Base-by-base conservation (phyloP, 805 yeast species). In the Candida andamanensis region DNA sequence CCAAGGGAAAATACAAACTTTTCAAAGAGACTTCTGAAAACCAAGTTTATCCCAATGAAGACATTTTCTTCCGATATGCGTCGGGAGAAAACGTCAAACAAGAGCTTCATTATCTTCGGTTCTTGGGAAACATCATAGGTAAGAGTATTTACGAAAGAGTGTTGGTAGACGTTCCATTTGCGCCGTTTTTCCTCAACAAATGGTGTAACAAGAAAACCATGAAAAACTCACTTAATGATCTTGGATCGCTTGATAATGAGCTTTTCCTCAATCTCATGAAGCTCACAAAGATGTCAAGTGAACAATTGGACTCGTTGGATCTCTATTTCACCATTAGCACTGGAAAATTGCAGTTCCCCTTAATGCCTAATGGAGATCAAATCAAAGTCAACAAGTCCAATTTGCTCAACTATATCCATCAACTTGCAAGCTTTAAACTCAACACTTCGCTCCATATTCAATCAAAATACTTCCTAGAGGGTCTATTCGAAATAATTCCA, bases 111-210 rank as follows among this genome's bases (percentile, higher is more conserved):
- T 45, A 52, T 21, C 50, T 60, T 16, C 68, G 69, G 46, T 89
- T 89, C 46, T 54, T 89, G 43, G 98, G 98, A 0, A 78, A 71
- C 60, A 64, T 87, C 5, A 67, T 90, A 27, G 98, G 97, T 1
- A 90, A 87, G 51, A 89, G 97, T 48, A 61, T 90, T 3, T 86
- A 85, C 51, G 95, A 85, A 34, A 78, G 78, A 32, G 80, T 87
- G 3, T 63, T 90, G 41, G 75, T 90, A 6, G 95, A 89, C 54
- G 73, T 85, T 15, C 72, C 78, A 12, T 89, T 90, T 68, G 87
- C 97, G 0, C 84, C 90, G 2, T 85, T 86, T 42, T 90, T 90
- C 47, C 54, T 92, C 26, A 54, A 76, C 71, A 54, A 83, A 49
- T 76, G 90, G 80, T 62, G 72, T 30, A 63, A 59, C 27, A 54